phyloP scores from a whole-genome alignment of 139 green algal genomes.

The Tetratostichococcus sp. region DNA sequence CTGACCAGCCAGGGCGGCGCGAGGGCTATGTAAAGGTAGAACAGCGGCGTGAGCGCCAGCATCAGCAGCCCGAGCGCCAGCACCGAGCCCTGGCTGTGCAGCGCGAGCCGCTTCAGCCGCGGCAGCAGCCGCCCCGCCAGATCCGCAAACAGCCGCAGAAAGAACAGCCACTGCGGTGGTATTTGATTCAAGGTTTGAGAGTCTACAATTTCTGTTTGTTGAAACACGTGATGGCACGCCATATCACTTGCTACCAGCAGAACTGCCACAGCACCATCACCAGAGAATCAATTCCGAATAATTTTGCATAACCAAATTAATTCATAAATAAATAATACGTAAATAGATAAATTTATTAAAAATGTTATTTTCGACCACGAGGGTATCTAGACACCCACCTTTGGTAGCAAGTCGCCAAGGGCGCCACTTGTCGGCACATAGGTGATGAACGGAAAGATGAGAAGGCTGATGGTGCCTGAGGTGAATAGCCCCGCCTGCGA shows the following conservation, averaged over 20 bases:
- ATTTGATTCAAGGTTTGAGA: no score
- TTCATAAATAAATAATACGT: no score
- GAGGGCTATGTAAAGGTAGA: slow-evolving; percentile 68
- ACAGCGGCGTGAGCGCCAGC: slow-evolving; percentile 25
- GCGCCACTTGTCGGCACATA: slow-evolving; percentile 51
- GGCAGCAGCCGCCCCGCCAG: slow-evolving; percentile 61
- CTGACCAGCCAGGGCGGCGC: slow-evolving; percentile 15
- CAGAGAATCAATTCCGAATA: no score
- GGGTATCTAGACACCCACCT: slow-evolving; percentile 33
- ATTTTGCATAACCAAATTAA: no score
- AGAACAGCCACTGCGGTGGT: slow-evolving; percentile 64
- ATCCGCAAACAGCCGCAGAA: slow-evolving; percentile 64
- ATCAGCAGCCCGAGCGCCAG: slow-evolving; percentile 29
- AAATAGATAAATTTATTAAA: no score
- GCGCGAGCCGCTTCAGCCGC: slow-evolving; percentile 32
- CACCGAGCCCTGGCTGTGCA: slow-evolving; percentile 30
- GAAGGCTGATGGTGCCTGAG: neutral
- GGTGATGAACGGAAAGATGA: slow-evolving; percentile 56
- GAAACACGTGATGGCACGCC: no score
- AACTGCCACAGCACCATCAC: no score
- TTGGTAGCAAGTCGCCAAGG: slow-evolving; percentile 53
- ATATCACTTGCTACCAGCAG: no score
- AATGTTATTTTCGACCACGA: no score
- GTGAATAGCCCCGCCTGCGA: neutral
- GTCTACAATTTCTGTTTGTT: no score